Conservation (phyloP, 2,329 filamentous ascomycete genomes). For the Verruconis gallopava region DNA sequence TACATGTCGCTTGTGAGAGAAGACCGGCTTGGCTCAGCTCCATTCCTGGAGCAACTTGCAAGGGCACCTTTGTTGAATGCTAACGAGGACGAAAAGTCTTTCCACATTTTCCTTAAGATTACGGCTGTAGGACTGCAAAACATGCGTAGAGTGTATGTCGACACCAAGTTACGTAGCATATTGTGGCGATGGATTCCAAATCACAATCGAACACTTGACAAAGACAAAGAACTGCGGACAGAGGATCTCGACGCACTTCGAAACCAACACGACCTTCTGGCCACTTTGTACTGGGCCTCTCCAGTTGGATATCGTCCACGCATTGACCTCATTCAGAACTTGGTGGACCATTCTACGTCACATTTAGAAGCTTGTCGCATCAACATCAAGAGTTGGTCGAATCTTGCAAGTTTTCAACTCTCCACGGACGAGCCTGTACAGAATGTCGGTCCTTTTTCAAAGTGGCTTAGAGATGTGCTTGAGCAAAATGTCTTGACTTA, state of each 20-base stretch:
- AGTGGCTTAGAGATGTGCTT: constrained; percentile 43
- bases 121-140: constrained; percentile 37
- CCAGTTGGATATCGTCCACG: constrained; percentile 41
- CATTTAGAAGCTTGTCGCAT: constrained; percentile 47
- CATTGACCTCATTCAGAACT: constrained; percentile 36
- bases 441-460: constrained; percentile 35
- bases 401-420: constrained; percentile 43
- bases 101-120: constrained; percentile 47
- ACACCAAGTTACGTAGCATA: constrained; percentile 43
- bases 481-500: constrained; percentile 41
- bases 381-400: constrained; percentile 45
- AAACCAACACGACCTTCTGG: constrained; percentile 50
- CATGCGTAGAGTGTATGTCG: constrained; percentile 33
- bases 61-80: constrained; percentile 30
- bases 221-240: constrained; percentile 40
- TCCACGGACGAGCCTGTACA: constrained; percentile 36
- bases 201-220: constrained; percentile 46
- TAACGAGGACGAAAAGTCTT: constrained; percentile 38
- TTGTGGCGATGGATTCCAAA: constrained; percentile 47
- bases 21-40: constrained; percentile 36
- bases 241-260: constrained; percentile 44
- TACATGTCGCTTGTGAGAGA: constrained; percentile 41
- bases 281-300: constrained; percentile 45
- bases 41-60: constrained; percentile 40
- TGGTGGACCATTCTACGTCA: constrained; percentile 44